Evolutionary conservation across 768 basidiomycete genomes (phyloP), one percentile per base, ranked within the genome.

Genomic region (Phylloporus sp.): DNA sequence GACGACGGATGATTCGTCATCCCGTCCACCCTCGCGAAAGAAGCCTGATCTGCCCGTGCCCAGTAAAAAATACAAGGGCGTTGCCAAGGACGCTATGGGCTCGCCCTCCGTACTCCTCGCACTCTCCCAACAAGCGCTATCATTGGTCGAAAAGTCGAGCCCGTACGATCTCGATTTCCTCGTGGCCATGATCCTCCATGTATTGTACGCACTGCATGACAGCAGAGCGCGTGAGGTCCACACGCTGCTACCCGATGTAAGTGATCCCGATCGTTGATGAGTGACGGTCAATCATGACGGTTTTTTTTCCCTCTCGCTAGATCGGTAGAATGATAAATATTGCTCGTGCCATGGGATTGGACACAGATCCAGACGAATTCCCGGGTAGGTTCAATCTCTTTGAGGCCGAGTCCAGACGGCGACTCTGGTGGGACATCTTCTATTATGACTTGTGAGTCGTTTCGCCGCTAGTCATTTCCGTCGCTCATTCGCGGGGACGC

Each of bases 341-440:
- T 7, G 84, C 84, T 9, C 73, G 83, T 7, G 69, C 69, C 46
- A 78, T 86, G 71, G 84, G 83, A 1, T 71, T 89, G 8, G 73
- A 71, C 13, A 64, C 67, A 23, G 85, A 87, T 53, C 79, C 81
- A 0, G 78, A 78, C 50, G 77, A 77, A 49, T 70, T 70, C 47
- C 65, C 71, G 0, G 70, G 71, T 23, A 74, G 62, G 56, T 77
- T 75, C 54, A 70, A 54, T 35, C 62, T 77, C 3, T 79, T 76
- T 37, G 73, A 80, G 38, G 74, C 74, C 10, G 77, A 79, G 62
- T 65, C 72, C 39, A 66, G 80, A 44, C 63, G 78, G 47, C 65
- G 81, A 52, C 63, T 86, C 6, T 88, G 88, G 85, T 90, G 88
- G 88, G 83, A 86, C 42, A 72, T 88, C 10, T 75, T 80, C 59